Evolutionary conservation across 306 rosid genomes (phyloP), one percentile per base, ranked within the genome.

Genomic region (Herpetospermum pedunculosum): DNA sequence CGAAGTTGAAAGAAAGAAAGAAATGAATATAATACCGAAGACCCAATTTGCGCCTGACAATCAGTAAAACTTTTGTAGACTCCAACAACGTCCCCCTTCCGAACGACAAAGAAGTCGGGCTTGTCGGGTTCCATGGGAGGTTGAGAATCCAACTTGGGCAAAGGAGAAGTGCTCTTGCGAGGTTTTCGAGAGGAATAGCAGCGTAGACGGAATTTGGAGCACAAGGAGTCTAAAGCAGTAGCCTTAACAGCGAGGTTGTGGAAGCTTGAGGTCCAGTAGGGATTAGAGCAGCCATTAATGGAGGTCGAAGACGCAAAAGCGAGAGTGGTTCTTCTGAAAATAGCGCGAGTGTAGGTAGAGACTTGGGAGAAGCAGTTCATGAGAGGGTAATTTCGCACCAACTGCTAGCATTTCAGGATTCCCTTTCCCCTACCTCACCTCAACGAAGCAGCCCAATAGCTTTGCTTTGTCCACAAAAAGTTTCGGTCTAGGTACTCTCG

Each of bases 41-140:
- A 79, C 81, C 96, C 91, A 83, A 86, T 87, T 85, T 93, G 98
- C 64, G 98, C 86, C 58, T 91, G 96, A 43, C 89, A 91, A 19
- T 93, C 94, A 62, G 47, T 46, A 70, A 87, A 85, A 72, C 53
- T 87, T 2, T 34, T 89, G 65, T 87, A 93, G 59, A 93, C 77
- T n/a, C 98, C 98, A 23, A 93, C 84, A 34, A 91, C 44, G 62
- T 91, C 98, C 41, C 97, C 98, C 70, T 91, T 93, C 14, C 98
- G 84, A 16, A 93, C 98, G 6, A 93, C 87, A 41, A 78, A 94
- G 83, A 94, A 94, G 4, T 88, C 94, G 26, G 80, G 84, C 37
- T 84, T 81, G 67, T 88, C 93, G 60, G 55, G 77, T 43, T 85
- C 88, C 92, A 83, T 81, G 5, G 72, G 32, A 0, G 81, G 70